Percentiles rank a stretch among this genome's conserved stretches.
These are phyloP conservation scores for Ganoderma leucocontextum DNA, from an alignment of 1,284 basidiomycete genomes.

Conservation along the genomic window DNA sequence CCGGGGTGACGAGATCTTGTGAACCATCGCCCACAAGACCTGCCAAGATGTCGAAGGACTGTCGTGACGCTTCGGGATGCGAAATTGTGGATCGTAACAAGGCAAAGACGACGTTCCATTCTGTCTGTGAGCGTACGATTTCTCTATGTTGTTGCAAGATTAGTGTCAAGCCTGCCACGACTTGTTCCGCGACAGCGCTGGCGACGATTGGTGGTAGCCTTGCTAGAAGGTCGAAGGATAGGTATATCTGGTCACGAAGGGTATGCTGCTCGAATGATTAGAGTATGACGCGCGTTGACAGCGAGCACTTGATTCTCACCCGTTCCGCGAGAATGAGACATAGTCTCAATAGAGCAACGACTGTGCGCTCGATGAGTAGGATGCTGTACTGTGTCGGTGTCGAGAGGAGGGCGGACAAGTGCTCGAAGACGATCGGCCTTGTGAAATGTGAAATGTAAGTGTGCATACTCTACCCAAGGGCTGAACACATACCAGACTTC, in stretches of 20 bases:
- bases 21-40: constrained; percentile 67
- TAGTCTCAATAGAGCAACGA: constrained; percentile 87
- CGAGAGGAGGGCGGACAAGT: constrained; percentile 83
- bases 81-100: constrained; percentile 88
- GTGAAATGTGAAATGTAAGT: constrained; percentile 15
- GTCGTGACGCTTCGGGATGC: constrained; percentile 88
- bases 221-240: constrained; percentile 91
- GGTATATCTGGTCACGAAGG: constrained; percentile 91
- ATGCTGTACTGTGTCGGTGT: constrained; percentile 86
- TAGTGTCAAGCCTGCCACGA: constrained; percentile 84
- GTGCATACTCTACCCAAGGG: not conserved
- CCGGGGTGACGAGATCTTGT: constrained; percentile 68
- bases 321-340: constrained; percentile 82
- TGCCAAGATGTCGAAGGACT: constrained; percentile 82
- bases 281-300: not conserved
- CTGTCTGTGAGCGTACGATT: constrained; percentile 89
- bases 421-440: constrained; percentile 94
- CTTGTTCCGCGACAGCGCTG: constrained; percentile 90
- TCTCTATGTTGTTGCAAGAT: constrained; percentile 81
- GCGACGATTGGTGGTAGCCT: constrained; percentile 81
- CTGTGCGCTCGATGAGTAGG: constrained; percentile 93
- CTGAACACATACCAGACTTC: constrained; percentile 78
- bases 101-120: constrained; percentile 95
- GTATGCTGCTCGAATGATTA: constrained; percentile 27
- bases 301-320: constrained; percentile 50